phyloP scores from a whole-genome alignment of 768 basidiomycete genomes.

The Kwoniella newhampshirensis region DNA sequence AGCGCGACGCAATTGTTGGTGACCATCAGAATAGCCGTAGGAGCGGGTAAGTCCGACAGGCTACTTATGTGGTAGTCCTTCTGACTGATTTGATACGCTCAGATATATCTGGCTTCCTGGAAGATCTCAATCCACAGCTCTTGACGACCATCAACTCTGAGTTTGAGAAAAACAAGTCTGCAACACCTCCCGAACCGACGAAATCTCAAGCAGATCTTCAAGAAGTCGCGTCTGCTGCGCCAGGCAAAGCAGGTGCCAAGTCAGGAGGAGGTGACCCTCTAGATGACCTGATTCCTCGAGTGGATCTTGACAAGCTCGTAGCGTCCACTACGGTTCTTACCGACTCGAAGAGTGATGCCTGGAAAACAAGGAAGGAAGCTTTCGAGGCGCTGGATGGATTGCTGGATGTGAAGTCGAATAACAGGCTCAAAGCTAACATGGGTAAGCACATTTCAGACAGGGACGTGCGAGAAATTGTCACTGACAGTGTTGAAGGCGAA shows the following conservation, averaged over 20 bases:
- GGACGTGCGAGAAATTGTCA: not conserved
- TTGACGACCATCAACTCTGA: slow-evolving; percentile 84
- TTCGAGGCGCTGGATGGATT: slow-evolving; percentile 78
- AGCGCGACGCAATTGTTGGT: slow-evolving; percentile 91
- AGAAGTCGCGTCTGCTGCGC: slow-evolving; percentile 57
- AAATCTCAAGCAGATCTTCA: slow-evolving; percentile 72
- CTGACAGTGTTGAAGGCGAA: slow-evolving; percentile 63
- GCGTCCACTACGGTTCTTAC: slow-evolving; percentile 77
- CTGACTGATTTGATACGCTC: slow-evolving; percentile 5
- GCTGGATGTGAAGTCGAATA: slow-evolving; percentile 86
- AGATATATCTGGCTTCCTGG: slow-evolving; percentile 89
- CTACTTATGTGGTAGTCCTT: not conserved
- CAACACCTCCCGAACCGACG: slow-evolving; percentile 71
- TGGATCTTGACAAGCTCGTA: slow-evolving; percentile 83
- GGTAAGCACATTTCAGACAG: slow-evolving; percentile 58
- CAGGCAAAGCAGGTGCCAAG: slow-evolving; percentile 56
- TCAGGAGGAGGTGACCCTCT: slow-evolving; percentile 65
- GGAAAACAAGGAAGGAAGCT: slow-evolving; percentile 96
- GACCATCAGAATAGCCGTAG: slow-evolving; percentile 86
- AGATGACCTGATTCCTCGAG: slow-evolving; percentile 91
- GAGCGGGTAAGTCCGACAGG: slow-evolving; percentile 63
- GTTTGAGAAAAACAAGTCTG: slow-evolving; percentile 87
- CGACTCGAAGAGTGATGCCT: slow-evolving; percentile 86
- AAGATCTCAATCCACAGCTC: slow-evolving; percentile 91
- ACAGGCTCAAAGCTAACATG: slow-evolving; percentile 85